These are phyloP conservation scores for Dryas alaskensis DNA, from an alignment of 306 rosid species.

Conservation along the genomic window DNA sequence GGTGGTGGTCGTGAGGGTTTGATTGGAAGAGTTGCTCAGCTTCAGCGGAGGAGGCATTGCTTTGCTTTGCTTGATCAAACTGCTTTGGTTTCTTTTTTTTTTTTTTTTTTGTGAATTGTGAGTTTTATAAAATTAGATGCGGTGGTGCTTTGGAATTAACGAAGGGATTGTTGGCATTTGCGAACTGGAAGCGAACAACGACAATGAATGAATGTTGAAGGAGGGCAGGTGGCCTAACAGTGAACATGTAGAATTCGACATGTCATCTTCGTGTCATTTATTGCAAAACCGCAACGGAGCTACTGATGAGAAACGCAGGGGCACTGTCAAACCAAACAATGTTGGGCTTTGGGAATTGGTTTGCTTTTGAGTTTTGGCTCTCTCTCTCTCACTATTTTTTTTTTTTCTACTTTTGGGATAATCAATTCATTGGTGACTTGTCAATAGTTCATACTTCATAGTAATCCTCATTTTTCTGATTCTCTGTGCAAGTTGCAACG, in stretches of 20 bases:
- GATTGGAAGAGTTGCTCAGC: conserved; percentile 43
- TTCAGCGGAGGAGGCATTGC: neutral
- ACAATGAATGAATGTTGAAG: neutral
- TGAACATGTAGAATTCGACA: too few species aligned
- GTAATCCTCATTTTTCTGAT: too few species aligned
- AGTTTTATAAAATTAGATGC: neutral
- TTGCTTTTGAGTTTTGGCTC: too few species aligned
- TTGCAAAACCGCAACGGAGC: neutral
- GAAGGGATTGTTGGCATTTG: conserved; percentile 15
- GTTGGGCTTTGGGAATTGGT: too few species aligned
- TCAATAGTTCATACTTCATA: too few species aligned
- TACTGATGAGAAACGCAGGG: neutral
- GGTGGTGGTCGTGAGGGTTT: conserved; percentile 36
- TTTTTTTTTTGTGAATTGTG: neutral
- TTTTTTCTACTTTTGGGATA: too few species aligned
- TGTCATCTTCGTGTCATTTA: neutral
- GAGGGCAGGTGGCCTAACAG: conserved; percentile 10
- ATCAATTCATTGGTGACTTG: too few species aligned
- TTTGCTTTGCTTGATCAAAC: neutral
- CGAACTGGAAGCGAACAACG: neutral
- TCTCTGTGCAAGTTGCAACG: too few species aligned
- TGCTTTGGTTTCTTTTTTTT: neutral
- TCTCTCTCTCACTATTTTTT: too few species aligned
- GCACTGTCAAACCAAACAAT: too few species aligned
- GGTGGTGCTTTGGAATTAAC: conserved; percentile 12